Base-by-base conservation (phyloP, 495 filamentous ascomycete genomes). In the Haplographium delicatum region DNA sequence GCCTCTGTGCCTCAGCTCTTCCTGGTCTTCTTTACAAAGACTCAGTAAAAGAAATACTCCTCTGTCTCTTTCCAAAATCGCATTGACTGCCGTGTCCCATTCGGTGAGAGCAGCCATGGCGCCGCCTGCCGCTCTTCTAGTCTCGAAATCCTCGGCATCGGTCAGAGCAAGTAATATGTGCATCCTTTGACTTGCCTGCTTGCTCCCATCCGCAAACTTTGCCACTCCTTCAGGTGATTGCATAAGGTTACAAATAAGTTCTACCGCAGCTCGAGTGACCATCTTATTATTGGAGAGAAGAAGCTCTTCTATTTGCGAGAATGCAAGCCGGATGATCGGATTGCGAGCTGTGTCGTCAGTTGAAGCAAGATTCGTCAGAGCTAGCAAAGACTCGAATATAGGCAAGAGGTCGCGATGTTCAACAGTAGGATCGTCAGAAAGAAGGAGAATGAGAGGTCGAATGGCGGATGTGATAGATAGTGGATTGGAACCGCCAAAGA, bases 161-260 rank as follows among this genome's bases (percentile, higher is more conserved):
- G 88, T 82, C 18, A 97, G 76, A 3, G 91, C 91, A 11, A 96
- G 76, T 9, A 98, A 64, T 20, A 96, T 79, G 58, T 91, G 85
- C 44, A 96, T 63, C 16, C 90, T 73, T 46, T 88, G 83, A 2
- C 69, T 71, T 1, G 89, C 86, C 44, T 79, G 73, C 48, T 80
- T 71, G 7, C 74, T 73, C 18, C 81, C 83, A 42, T 85, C 86
- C 0, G 84, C 87, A 56, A 89, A 95, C 37, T 86, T 77, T 30
- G 83, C 75, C 9, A 89, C 67, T 2, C 88, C 88, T 2, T 80
- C 68, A n/a, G 88, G 79, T 40, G 78, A 82, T 46, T 84, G 84
- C 68, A 90, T 86, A 41, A 98, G 72, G 59, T 98, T 98, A 69
- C 93, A 98, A 39, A 96, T 70, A 15, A 98, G 75, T 68, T 98